Base-by-base conservation (phyloP, 2,329 filamentous ascomycete genomes). In the Microdochium paspali region DNA sequence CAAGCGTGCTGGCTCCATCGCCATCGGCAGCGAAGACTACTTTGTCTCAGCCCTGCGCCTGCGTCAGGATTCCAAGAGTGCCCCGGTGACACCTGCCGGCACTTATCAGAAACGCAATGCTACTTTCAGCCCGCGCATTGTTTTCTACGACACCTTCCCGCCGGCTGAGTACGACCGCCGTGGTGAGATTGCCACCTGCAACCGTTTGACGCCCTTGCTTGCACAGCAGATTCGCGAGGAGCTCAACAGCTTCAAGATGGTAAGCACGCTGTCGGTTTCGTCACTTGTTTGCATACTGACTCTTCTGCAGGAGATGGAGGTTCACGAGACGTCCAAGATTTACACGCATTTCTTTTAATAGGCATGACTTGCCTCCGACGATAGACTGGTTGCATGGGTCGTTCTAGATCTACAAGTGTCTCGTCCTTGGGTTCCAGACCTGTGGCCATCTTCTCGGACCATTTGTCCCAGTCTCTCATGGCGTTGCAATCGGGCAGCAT, bases 251-350 rank as follows among this genome's bases (percentile, higher is more conserved):
- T 98, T 98, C 77, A 98, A 98, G 68, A 98, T 98, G 93, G 89
- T 93, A 72, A 52, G 83, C 18, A 40, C 18, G 15, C 15, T 40
- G 18, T n/a, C n/a, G 6, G 7, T 6, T n/a, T n/a, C n/a, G n/a
- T n/a, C n/a, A n/a, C n/a, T n/a, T n/a, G n/a, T n/a, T n/a, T n/a
- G n/a, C n/a, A n/a, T 52, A 55, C 72, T 79, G 66, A 79, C 57
- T 52, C n/a, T n/a, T n/a, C n/a, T n/a, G n/a, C n/a, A 97, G 93
- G 93, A 98, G 73, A 98, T 98, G 93, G 93, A 97, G 74, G 93
- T 98, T 60, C 93, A 98, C 67, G 93, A 97, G 70, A 88, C 85
- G 65, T 97, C 93, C 56, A 98, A 97, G 74, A 90, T 96, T 62
- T 96, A 98, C 76, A 98, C 93, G 59, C 93, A 98, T 78, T 98